Conservation (phyloP, 257 asterid species). For the Linaria vulgaris region DNA sequence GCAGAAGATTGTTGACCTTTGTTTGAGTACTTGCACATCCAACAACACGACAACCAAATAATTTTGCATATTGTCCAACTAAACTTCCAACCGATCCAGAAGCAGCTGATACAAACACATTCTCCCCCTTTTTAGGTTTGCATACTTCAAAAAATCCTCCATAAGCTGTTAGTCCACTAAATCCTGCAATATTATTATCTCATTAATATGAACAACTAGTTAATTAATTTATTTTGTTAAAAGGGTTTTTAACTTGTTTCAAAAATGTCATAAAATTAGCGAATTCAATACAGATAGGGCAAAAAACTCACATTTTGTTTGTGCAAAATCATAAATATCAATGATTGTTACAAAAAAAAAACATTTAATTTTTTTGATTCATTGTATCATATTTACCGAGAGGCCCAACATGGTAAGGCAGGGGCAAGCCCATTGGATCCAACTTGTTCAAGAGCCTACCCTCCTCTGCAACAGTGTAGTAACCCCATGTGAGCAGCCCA, state of each 20-base stretch:
- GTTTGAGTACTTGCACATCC: constrained; percentile 61
- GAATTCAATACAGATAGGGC: too few species aligned
- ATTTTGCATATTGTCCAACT: constrained; percentile 78
- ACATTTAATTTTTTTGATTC: too few species aligned
- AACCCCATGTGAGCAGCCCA: constrained; percentile 77
- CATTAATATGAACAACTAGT: too few species aligned
- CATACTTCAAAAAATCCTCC: constrained; percentile 68
- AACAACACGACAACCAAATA: constrained; percentile 68
- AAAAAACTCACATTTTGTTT: too few species aligned
- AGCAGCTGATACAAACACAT: constrained; percentile 74
- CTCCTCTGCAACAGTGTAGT: constrained; percentile 46
- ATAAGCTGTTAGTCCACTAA: constrained; percentile 72
- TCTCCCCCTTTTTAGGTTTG: constrained; percentile 68
- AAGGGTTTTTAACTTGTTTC: too few species aligned
- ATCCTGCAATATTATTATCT: constrained; percentile 30
- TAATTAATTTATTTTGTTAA: too few species aligned
- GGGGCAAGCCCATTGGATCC: constrained; percentile 59
- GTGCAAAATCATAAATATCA: too few species aligned
- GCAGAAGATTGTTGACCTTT: constrained; percentile 41
- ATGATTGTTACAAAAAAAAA: too few species aligned
- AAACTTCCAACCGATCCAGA: constrained; percentile 73
- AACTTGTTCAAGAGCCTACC: constrained; percentile 57
- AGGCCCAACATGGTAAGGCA: constrained; percentile 61
- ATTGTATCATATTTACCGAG: constrained; percentile 26
- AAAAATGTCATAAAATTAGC: too few species aligned